Evolutionary conservation across 305 asterid species (phyloP), one percentile per base, ranked within the genome.

Genomic region (Plantago coronopus): DNA sequence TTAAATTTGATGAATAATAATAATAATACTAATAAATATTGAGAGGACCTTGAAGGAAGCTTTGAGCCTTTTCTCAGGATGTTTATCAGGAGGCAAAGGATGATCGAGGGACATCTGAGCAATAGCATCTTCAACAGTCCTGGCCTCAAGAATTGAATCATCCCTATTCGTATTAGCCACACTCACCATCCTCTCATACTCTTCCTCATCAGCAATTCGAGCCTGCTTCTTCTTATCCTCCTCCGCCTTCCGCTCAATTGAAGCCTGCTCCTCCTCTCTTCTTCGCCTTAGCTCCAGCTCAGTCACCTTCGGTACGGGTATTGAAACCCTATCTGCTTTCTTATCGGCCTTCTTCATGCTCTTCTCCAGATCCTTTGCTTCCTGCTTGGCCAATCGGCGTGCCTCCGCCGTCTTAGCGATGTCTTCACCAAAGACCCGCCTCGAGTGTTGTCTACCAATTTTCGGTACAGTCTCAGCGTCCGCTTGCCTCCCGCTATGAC

Each of bases 41-140:
- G 1, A 19, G 8, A 21, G 19, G 63, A 91, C 98, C 96, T 93
- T 93, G 67, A 89, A 93, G 23, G 95, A 70, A 5, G 98, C 98
- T 74, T 86, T 93, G 25, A 89, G 95, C 76, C 97, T 83, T 83
- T 74, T 93, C 77, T 93, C 98, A 0, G 98, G 98, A 77, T 89
- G 98, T 79, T 73, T 89, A 66, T 93, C 98, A 5, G 76, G 83
- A 1, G 96, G 88, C 70, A 86, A 76, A 68, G 17, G 66, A 47
- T 84, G 91, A 4, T 69, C 69, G 25, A 86, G 59, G 17, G 81
- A 51, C 88, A 91, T 81, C 65, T 76, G 81, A 9, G 94, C 89
- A 73, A 91, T 76, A 19, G 98, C 97, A 48, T 89, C 96, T 55
- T 89, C 98, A 48, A 91, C 86, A 1, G 86, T 51, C 56, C 83